phyloP scores from a whole-genome alignment of 352 stramenopile genomes.

The Globisporangium nodosum region DNA sequence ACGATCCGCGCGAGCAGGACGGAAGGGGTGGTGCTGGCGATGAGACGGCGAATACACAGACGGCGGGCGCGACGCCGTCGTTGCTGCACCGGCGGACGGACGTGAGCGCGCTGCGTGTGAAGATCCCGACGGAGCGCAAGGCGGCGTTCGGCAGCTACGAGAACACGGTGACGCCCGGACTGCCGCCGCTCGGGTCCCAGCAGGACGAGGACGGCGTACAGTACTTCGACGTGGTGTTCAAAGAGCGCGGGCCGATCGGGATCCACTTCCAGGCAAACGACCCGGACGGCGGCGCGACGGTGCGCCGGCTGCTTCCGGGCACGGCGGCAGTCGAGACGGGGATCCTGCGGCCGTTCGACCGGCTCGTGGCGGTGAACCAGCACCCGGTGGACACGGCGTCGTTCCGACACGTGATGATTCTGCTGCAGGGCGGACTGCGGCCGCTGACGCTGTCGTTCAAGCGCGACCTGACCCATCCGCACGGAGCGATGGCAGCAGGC shows the following conservation, averaged over 20 bases:
- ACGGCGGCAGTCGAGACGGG: conserved; percentile 47
- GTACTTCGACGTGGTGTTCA: conserved; percentile 68
- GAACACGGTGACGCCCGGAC: conserved; percentile 6
- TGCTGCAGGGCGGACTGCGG: conserved; percentile 72
- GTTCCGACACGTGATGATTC: conserved; percentile 78
- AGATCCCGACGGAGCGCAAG: conserved; percentile 7
- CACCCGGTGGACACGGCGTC: conserved; percentile 54
- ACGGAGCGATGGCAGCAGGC: neutral
- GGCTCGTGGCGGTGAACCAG: conserved; percentile 76
- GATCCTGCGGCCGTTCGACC: conserved; percentile 54
- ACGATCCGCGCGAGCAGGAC: conserved; percentile 42
- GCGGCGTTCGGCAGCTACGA: conserved; percentile 3
- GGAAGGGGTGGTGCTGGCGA: no score
- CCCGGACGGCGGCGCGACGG: conserved; percentile 54
- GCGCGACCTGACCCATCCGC: conserved; percentile 19
- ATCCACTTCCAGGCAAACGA: conserved; percentile 81
- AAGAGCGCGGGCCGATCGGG: conserved; percentile 63
- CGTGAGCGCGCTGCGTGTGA: conserved; percentile 2
- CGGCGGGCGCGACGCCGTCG: conserved; percentile 1
- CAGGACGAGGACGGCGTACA: conserved; percentile 7
- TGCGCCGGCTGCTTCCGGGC: conserved; percentile 48
- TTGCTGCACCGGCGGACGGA: neutral
- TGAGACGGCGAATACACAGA: neutral
- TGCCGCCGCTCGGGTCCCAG: neutral
- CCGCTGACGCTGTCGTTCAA: conserved; percentile 77